Conservation (phyloP, 78 protist genomes). For the Dictyostelium brefeldianum region DNA sequence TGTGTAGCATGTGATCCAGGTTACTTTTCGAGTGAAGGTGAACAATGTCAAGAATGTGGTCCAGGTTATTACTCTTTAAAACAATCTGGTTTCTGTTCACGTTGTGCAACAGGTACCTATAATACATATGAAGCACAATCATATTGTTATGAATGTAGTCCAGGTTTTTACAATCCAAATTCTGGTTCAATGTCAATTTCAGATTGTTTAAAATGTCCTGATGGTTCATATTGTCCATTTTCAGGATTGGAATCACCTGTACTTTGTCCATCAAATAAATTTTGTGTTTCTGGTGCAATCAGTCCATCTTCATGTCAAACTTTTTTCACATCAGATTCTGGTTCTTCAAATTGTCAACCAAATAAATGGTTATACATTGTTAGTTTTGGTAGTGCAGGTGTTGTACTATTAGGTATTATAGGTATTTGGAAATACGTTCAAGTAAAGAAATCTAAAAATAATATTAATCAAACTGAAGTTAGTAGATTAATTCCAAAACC, state of each 20-base stretch:
- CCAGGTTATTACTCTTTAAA: neutral
- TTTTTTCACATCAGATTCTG: slow-evolving; percentile 3
- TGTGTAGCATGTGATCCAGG: slow-evolving; percentile 54
- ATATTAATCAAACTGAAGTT: neutral
- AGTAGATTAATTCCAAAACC: slow-evolving; percentile 76
- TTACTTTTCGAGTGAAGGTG: neutral
- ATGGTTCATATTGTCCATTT: slow-evolving; percentile 47
- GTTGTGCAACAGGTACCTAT: slow-evolving; percentile 38
- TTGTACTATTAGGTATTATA: slow-evolving; percentile 6
- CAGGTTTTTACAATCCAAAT: slow-evolving; percentile 37
- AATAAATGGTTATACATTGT: slow-evolving; percentile 54
- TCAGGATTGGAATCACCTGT: neutral
- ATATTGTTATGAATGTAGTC: slow-evolving; percentile 31
- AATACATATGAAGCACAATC: neutral
- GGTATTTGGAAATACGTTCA: slow-evolving; percentile 26
- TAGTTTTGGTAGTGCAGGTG: slow-evolving; percentile 28
- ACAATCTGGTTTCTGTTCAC: neutral
- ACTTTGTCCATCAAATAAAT: slow-evolving; percentile 35
- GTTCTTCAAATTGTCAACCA: slow-evolving; percentile 35
- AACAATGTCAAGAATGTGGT: neutral
- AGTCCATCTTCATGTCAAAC: slow-evolving; percentile 10
- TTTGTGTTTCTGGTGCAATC: slow-evolving; percentile 12
- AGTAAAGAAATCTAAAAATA: slow-evolving; percentile 16
- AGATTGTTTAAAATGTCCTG: slow-evolving; percentile 43
- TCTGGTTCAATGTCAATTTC: neutral